phyloP scores from a whole-genome alignment of 192 early-diverging fungal species.

The Coemansia sp. region DNA sequence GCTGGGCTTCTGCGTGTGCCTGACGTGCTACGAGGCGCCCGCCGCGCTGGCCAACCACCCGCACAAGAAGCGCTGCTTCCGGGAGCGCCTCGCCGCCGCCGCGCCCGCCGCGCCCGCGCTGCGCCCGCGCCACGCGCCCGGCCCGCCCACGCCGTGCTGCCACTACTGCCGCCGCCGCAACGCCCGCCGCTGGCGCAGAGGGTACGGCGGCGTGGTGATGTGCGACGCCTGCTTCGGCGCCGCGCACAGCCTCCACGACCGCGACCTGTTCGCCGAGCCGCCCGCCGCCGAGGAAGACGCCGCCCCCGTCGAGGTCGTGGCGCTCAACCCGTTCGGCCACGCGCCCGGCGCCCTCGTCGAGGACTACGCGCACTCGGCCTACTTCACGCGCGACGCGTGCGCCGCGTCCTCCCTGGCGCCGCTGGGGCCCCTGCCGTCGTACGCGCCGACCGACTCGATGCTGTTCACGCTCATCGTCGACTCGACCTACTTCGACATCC shows the following conservation, averaged over 20 bases:
- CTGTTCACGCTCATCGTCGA: slow-evolving; percentile 76
- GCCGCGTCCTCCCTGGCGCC: slow-evolving; percentile 40
- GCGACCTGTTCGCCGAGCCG: slow-evolving; percentile 28
- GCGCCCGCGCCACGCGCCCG: neutral
- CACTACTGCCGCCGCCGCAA: slow-evolving; percentile 49
- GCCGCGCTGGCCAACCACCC: slow-evolving; percentile 49
- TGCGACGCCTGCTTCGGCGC: slow-evolving; percentile 53
- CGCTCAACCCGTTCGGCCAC: slow-evolving; percentile 54
- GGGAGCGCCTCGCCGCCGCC: slow-evolving; percentile 36
- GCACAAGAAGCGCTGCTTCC: slow-evolving; percentile 57
- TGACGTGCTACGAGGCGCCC: slow-evolving; percentile 51
- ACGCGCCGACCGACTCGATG: slow-evolving; percentile 55
- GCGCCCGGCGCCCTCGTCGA: slow-evolving; percentile 26
- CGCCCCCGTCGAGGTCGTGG: slow-evolving; percentile 41
- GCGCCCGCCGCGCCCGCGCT: neutral
- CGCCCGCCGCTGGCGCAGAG: slow-evolving; percentile 52
- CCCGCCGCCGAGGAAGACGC: slow-evolving; percentile 10
- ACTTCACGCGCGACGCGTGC: slow-evolving; percentile 57
- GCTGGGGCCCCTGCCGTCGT: slow-evolving; percentile 45
- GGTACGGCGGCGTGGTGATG: slow-evolving; percentile 54
- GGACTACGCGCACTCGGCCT: slow-evolving; percentile 49
- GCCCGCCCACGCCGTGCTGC: slow-evolving; percentile 18
- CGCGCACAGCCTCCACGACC: slow-evolving; percentile 33
- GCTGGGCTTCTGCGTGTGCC: slow-evolving; percentile 39
- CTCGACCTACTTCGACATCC: slow-evolving; percentile 87